Base-by-base conservation (phyloP, 1,284 basidiomycete species). In the Cutaneotrichosporon sp. region DNA sequence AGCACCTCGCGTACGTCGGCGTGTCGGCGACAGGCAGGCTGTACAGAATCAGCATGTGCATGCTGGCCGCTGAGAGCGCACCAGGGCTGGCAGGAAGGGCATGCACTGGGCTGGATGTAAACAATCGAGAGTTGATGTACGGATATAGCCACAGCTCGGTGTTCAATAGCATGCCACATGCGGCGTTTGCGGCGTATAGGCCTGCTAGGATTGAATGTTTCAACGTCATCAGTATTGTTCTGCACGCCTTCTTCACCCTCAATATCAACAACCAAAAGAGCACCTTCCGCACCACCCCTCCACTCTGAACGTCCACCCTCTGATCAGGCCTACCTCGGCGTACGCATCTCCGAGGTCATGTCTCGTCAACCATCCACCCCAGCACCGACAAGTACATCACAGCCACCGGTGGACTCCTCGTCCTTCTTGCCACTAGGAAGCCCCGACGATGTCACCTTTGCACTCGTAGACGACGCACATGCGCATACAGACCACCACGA, bases 401-500 rank as follows among this genome's bases (percentile, higher is more conserved):
- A 66, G 26, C 50, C 47, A 30, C 14, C 53, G 13, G 57, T 64
- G 49, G 66, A 64, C 47, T 47, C 64, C 9, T 58, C 51, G 30
- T 52, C 61, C 16, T 63, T 65, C 34, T 42, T 68, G 10, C 64
- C 64, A 5, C 61, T 67, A 34, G 42, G 58, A 6, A 30, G 36
- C 1, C 52, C 40, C 14, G 65, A 69, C 26, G 65, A 69, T 47
- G 65, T 69, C 31, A 26, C 63, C 1, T 66, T 69, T 53, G 61
- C 65, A 32, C 58, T 69, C 32, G 64, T 65, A 18, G 64, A 65
- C 50, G 68, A 65, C 49, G 31, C 34, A n/a, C 22, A 55, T 30
- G 60, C 60, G 5, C 66, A 69, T 38, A 42, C 66, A 5, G 70
- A 72, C 38, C 69, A 70, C 21, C 47, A 63, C 50, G 42, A 51